Percentiles rank a stretch among this genome's conserved stretches.
Evolutionary conservation across 163 green algal species (phyloP).

Genomic region (Scenedesmus sp.): DNA sequence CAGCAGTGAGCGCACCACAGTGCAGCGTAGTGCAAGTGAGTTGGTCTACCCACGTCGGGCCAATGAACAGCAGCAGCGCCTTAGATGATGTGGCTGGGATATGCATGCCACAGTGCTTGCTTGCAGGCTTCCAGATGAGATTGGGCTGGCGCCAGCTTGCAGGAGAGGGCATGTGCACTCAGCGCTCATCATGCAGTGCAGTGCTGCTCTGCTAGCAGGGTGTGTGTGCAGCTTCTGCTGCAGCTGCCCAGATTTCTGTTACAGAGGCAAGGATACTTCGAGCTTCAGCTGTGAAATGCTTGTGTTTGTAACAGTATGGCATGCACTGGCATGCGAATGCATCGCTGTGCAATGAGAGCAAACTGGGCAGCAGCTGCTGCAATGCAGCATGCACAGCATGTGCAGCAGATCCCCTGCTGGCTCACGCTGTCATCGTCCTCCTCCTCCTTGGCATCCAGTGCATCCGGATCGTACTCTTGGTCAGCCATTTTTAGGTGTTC

Average conservation of each 20-base stretch:
- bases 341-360: background rate
- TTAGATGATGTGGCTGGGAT: no score
- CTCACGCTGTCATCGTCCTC: constrained; percentile 25
- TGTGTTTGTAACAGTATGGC: background rate
- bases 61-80: no score
- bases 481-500: constrained; percentile 8
- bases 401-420: background rate
- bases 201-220: background rate
- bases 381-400: constrained; percentile 3
- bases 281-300: background rate
- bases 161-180: background rate
- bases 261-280: background rate
- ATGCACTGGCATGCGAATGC: background rate
- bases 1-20: no score
- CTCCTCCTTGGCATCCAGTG: constrained; percentile 17
- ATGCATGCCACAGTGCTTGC: no score
- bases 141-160: background rate
- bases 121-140: no score
- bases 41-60: no score
- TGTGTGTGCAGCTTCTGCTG: background rate
- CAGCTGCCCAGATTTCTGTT: background rate
- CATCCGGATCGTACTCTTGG: constrained; percentile 48
- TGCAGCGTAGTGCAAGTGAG: no score
- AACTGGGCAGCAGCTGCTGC: background rate
- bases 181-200: background rate